Evolutionary conservation across 495 filamentous ascomycete genomes (phyloP), one percentile per base, ranked within the genome.

Genomic region (Aspergillus nanangensis): DNA sequence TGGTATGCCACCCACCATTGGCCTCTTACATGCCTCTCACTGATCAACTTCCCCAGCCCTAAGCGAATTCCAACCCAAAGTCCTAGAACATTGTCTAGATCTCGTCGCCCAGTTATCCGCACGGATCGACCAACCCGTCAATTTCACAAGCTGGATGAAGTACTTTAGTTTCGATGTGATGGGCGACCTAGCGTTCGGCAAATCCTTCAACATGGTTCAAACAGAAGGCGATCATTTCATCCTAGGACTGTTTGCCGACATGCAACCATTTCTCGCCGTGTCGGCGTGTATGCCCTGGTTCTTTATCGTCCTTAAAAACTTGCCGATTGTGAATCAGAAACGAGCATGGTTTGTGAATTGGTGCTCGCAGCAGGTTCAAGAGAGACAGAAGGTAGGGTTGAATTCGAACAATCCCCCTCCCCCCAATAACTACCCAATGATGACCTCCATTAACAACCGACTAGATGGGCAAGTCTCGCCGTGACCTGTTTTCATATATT

Each of bases 121-220:
- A n/a, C 19, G 45, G 4, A 20, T 52, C 55, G 15, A 42, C 17
- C 3, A 44, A 5, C 41, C 53, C 3, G 44, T 72, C 8, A 55
- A 72, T 35, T 41, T 59, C 8, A 40, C 60, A 2, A 24, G 50
- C 15, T 64, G 57, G 60, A 66, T 70, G 42, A 46, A 51, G 10
- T 61, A 54, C 42, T 71, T 62, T 40, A 53, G 47, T 14, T 70
- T 69, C 39, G 69, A 71, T 38, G 44, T 69, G n/a, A 70, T 73
- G 60, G 69, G 69, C 35, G 63, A 69, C n/a, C 39, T 69, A 9
- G 58, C 62, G 2, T 72, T 72, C 44, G 61, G 61, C 4, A 56
- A 66, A 38, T 57, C 65, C 3, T 72, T 71, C 42, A 52, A 61
- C 8, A 70, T 70, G 67, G 52, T 72, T 5, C 44, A 60, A 17